Conservation (phyloP, 1,139 yeast species). For the Hyphopichia fennica region DNA sequence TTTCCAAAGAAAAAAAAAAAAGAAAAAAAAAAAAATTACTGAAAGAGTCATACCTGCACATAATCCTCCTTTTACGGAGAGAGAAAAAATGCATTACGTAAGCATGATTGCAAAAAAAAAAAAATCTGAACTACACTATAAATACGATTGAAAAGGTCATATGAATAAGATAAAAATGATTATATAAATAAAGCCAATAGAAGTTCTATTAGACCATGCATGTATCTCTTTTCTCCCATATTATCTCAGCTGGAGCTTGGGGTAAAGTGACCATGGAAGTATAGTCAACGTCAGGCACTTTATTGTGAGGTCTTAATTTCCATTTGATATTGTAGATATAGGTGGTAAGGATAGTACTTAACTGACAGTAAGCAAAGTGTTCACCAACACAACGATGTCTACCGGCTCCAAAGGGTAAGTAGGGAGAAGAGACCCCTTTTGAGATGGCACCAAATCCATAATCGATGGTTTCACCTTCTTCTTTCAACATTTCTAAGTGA, state of each 20-base stretch:
- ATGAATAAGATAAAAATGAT: background rate
- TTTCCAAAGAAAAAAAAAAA: no score
- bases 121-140: background rate
- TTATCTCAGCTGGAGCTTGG: constrained; percentile 69
- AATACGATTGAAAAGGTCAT: background rate
- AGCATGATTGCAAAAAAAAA: no score
- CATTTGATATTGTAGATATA: constrained; percentile 77
- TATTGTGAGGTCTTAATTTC: constrained; percentile 57
- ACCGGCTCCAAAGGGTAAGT: constrained; percentile 98
- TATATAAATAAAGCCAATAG: background rate
- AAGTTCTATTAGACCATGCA: background rate
- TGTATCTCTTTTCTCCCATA: constrained; percentile 68
- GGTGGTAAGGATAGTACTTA: constrained; percentile 80
- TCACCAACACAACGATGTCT: constrained; percentile 99
- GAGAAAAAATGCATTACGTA: no score
- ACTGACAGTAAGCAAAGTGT: constrained; percentile 93
- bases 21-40: no score
- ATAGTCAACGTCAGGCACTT: constrained; percentile 78
- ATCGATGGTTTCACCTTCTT: constrained; percentile 69
- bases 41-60: no score
- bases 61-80: no score
- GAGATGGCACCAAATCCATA: constrained; percentile 95
- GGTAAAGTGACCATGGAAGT: constrained; percentile 95
- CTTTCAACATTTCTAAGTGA: constrained; percentile 28
- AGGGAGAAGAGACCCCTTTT: constrained; percentile 94